Evolutionary conservation across 257 asterid genomes (phyloP).

Genomic region (Anisodus acutangulus): DNA sequence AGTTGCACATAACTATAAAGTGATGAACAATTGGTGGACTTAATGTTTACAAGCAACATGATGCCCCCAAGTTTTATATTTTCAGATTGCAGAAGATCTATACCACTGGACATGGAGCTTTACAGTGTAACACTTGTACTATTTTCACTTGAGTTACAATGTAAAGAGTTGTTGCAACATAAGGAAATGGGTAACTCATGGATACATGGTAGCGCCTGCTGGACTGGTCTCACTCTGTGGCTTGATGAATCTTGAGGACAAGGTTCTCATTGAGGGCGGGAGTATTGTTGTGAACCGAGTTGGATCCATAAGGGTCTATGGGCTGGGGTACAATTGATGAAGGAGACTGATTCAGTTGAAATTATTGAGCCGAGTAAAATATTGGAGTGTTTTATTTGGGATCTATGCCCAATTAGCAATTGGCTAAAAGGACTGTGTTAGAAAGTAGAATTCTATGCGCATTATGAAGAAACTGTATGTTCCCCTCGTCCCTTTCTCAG

Average conservation of each 20-base stretch:
- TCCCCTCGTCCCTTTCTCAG: too few species aligned
- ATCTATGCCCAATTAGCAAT: too few species aligned
- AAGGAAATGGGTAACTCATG: neutral
- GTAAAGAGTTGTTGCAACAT: neutral
- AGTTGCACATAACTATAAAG: neutral
- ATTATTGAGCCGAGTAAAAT: too few species aligned
- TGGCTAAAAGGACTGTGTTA: too few species aligned
- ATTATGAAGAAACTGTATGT: too few species aligned
- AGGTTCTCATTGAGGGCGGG: neutral
- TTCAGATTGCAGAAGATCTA: neutral
- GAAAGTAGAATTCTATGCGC: too few species aligned
- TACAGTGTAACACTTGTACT: neutral
- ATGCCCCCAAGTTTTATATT: neutral
- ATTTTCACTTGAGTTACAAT: neutral
- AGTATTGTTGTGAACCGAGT: neutral
- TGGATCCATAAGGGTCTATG: too few species aligned
- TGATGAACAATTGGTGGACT: neutral
- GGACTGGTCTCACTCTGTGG: neutral
- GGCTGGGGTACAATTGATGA: too few species aligned
- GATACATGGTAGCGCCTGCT: too few species aligned
- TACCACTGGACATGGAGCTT: neutral
- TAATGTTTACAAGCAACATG: neutral
- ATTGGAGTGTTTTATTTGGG: too few species aligned
- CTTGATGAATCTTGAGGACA: neutral
- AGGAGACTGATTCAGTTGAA: too few species aligned